Evolutionary conservation across 345 rosid genomes (phyloP).

Genomic region (Mallotus nudiflorus): DNA sequence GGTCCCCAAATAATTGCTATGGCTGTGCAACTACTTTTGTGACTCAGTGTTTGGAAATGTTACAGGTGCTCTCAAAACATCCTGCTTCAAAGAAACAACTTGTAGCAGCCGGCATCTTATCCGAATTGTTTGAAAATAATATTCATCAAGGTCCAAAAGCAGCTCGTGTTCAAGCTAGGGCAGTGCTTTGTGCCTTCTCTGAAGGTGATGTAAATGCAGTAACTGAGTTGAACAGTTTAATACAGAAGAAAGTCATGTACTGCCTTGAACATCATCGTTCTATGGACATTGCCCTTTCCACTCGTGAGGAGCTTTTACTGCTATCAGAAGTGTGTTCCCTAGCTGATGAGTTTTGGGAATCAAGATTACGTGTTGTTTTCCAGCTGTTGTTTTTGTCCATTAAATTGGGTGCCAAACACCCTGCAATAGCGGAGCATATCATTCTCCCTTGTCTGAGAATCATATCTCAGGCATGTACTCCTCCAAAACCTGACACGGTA

Average conservation of each 20-base stretch:
- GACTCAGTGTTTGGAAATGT: conserved; percentile 87
- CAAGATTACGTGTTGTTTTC: conserved; percentile 88
- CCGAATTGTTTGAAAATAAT: conserved; percentile 93
- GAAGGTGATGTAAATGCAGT: conserved; percentile 87
- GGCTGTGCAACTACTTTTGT: conserved; percentile 96
- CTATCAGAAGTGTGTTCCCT: conserved; percentile 96
- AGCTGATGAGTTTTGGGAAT: conserved; percentile 98
- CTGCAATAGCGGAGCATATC: conserved; percentile 95
- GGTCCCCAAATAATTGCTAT: conserved; percentile 92
- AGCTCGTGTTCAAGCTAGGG: conserved; percentile 88
- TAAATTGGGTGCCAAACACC: conserved; percentile 96
- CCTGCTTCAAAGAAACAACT: conserved; percentile 81
- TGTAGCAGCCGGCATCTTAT: conserved; percentile 80
- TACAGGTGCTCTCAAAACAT: conserved; percentile 83
- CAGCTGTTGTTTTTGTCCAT: conserved; percentile 92
- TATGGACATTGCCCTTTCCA: conserved; percentile 90
- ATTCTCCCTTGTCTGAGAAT: conserved; percentile 97
- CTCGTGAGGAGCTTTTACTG: conserved; percentile 89
- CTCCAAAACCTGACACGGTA: conserved; percentile 89
- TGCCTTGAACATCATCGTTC: conserved; percentile 99
- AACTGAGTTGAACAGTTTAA: conserved; percentile 78
- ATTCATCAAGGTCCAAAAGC: conserved; percentile 97
- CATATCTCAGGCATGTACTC: conserved; percentile 92
- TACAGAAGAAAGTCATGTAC: conserved; percentile 93
- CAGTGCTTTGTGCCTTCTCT: conserved; percentile 90